phyloP scores from a whole-genome alignment of 768 basidiomycete genomes.

The Termitomyces sp. region DNA sequence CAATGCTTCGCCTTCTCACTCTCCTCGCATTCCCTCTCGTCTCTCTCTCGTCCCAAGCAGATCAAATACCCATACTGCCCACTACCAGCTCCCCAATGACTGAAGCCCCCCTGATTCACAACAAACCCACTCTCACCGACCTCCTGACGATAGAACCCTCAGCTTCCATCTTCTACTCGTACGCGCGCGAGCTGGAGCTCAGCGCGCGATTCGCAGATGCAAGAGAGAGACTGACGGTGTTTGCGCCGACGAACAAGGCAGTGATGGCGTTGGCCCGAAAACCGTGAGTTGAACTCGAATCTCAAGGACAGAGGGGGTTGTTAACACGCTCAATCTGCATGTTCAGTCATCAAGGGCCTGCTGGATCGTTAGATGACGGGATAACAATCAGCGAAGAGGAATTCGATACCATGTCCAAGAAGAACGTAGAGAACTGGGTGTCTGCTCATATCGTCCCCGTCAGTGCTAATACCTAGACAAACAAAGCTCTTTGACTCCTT shows the following conservation, averaged over 20 bases:
- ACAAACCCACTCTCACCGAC: slow-evolving; percentile 61
- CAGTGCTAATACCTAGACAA: slow-evolving; percentile 4
- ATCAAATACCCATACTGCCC: slow-evolving; percentile 28
- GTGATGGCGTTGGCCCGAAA: slow-evolving; percentile 76
- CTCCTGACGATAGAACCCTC: slow-evolving; percentile 71
- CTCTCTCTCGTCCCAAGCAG: slow-evolving; percentile 22
- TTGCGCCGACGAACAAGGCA: slow-evolving; percentile 86
- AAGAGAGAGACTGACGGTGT: slow-evolving; percentile 43
- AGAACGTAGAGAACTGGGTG: slow-evolving; percentile 76
- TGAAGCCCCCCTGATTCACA: slow-evolving; percentile 32
- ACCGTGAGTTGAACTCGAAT: slow-evolving; percentile 52
- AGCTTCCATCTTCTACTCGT: slow-evolving; percentile 79
- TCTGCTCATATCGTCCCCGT: slow-evolving; percentile 83
- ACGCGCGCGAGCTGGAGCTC: slow-evolving; percentile 68
- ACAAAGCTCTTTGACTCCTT: background rate
- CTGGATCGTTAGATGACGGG: slow-evolving; percentile 27
- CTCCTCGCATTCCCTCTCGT: slow-evolving; percentile 25
- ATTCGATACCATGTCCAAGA: slow-evolving; percentile 50
- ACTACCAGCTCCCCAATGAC: slow-evolving; percentile 5
- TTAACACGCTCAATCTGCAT: background rate
- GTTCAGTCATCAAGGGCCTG: slow-evolving; percentile 50
- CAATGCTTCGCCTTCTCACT: slow-evolving; percentile 28
- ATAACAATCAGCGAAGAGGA: slow-evolving; percentile 62
- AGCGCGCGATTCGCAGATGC: slow-evolving; percentile 42
- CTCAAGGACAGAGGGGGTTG: background rate